A percentile compares a stretch with the other conserved stretches of the same genome.
Conservation (phyloP, 148 eudicot genomes). For the Cornus controversa region DNA sequence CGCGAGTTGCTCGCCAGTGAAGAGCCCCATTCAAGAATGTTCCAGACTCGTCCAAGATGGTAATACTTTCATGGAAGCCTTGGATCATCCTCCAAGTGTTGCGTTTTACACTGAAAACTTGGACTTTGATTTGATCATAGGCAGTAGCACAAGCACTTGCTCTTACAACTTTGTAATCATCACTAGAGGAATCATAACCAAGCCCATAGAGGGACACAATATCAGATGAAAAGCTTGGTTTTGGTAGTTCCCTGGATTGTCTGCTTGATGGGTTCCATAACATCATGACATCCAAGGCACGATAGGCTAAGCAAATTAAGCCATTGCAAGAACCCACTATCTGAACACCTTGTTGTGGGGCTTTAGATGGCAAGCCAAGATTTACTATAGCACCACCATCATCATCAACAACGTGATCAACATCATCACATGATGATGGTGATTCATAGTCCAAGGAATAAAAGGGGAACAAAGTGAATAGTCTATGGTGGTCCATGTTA, state of each 20-base stretch:
- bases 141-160: not conserved
- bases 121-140: not conserved
- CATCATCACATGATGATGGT: not conserved
- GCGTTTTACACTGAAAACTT: not conserved
- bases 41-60: not conserved
- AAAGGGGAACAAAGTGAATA: too few species aligned
- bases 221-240: too few species aligned
- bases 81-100: not conserved
- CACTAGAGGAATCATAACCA: not conserved
- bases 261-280: not conserved
- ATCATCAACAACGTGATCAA: not conserved
- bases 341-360: not conserved
- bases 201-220: not conserved
- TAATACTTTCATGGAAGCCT: not conserved
- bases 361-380: not conserved
- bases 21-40: too few species aligned
- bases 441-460: not conserved
- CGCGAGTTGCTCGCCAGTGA: too few species aligned
- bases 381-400: too few species aligned
- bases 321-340: not conserved
- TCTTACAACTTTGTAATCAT: not conserved
- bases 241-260: not conserved
- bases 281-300: not conserved
- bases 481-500: too few species aligned
- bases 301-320: not conserved